A percentile compares a stretch with the other conserved stretches of the same genome.
phyloP scores from a whole-genome alignment of 495 filamentous ascomycete species.

The Penicillium salamii region DNA sequence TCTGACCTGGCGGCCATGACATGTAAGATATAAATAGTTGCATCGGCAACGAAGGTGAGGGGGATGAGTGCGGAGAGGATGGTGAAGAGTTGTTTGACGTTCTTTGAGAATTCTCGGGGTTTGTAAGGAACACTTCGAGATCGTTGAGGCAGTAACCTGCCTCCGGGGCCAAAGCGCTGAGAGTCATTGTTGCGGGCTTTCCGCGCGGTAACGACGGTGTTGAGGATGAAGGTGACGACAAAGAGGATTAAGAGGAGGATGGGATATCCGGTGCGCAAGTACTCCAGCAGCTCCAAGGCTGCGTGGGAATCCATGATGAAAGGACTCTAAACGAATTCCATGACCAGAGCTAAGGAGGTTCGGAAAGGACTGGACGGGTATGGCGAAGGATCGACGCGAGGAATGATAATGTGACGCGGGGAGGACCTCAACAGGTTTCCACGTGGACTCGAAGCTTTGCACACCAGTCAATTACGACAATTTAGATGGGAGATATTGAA shows the following conservation, averaged over 20 bases:
- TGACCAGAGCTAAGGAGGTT: conserved; percentile 30
- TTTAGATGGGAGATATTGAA: neutral
- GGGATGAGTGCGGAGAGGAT: conserved; percentile 66
- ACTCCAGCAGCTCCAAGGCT: conserved; percentile 45
- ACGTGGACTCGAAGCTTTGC: conserved; percentile 21
- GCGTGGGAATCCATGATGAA: conserved; percentile 36
- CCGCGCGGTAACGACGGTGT: conserved; percentile 56
- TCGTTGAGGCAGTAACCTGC: conserved; percentile 71
- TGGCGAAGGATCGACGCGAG: conserved; percentile 26
- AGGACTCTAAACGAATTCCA: conserved; percentile 37
- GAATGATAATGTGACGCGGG: conserved; percentile 22
- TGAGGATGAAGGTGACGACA: conserved; percentile 58
- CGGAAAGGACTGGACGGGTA: conserved; percentile 23
- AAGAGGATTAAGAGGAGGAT: conserved; percentile 68
- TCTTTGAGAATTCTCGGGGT: conserved; percentile 52
- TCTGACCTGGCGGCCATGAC: conserved; percentile 62
- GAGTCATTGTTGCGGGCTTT: conserved; percentile 36
- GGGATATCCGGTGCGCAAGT: conserved; percentile 61
- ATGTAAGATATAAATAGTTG: conserved; percentile 71
- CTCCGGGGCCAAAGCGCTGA: conserved; percentile 63
- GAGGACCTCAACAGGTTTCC: conserved; percentile 10
- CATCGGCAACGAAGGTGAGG: conserved; percentile 71
- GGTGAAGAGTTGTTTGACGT: conserved; percentile 66
- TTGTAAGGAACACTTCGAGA: conserved; percentile 39
- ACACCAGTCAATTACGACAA: conserved; percentile 6